phyloP scores from a whole-genome alignment of 345 rosid genomes.

The Bretschneidera sinensis region DNA sequence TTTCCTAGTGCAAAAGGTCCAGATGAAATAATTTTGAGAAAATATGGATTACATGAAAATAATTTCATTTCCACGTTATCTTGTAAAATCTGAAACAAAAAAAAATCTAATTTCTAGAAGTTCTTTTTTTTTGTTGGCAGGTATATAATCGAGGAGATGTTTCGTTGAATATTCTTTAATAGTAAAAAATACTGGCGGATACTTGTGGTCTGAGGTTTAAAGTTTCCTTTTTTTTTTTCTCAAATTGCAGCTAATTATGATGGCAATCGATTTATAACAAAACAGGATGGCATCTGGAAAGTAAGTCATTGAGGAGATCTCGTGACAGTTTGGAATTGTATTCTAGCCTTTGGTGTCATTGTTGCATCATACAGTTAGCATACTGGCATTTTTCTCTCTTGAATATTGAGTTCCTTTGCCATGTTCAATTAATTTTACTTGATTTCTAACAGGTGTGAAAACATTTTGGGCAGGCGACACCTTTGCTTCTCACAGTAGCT shows the following conservation, averaged over 20 bases:
- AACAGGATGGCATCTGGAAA: slow-evolving; percentile 64
- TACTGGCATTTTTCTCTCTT: slow-evolving; percentile 3
- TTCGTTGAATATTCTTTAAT: too few relatives aligned
- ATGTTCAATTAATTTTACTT: slow-evolving; percentile 27
- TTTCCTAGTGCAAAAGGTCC: too few relatives aligned
- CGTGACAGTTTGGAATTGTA: slow-evolving; percentile 17
- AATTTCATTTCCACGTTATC: too few relatives aligned
- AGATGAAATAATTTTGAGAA: too few relatives aligned
- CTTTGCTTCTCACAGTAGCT: slow-evolving; percentile 88
- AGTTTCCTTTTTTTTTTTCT: slow-evolving; percentile 9
- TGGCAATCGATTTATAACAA: slow-evolving; percentile 64
- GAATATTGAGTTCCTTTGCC: slow-evolving; percentile 16
- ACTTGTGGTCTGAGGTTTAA: slow-evolving; percentile 4
- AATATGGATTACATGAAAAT: too few relatives aligned
- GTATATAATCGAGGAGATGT: too few relatives aligned
- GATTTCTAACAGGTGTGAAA: slow-evolving; percentile 64
- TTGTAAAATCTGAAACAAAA: too few relatives aligned
- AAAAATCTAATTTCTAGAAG: too few relatives aligned
- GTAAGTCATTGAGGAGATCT: slow-evolving; percentile 45
- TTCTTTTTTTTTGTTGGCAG: too few relatives aligned
- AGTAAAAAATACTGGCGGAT: too few relatives aligned
- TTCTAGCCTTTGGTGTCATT: not conserved
- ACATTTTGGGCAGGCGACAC: slow-evolving; percentile 96
- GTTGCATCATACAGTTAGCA: slow-evolving; percentile 8
- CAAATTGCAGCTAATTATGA: slow-evolving; percentile 62